Percentiles rank a stretch among this genome's conserved stretches.
Conservation (phyloP, 2,329 filamentous ascomycete genomes). For the Colletotrichum sp. region DNA sequence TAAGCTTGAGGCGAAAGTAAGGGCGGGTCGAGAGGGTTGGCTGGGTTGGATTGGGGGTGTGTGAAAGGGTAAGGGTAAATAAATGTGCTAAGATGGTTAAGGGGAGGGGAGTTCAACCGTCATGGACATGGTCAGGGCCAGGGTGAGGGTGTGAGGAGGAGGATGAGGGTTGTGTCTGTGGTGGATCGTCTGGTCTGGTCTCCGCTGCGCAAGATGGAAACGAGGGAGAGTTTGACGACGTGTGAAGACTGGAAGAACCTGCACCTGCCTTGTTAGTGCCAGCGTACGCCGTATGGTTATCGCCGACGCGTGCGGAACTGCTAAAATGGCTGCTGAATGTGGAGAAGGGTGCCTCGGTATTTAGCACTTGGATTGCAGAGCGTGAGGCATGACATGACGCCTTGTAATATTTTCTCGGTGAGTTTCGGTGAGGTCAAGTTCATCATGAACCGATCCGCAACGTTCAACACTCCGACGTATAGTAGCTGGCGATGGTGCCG, state of each 20-base stretch:
- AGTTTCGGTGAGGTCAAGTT: neutral
- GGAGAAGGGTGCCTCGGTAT: neutral
- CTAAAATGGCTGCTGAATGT: neutral
- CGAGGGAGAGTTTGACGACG: slow-evolving; percentile 11
- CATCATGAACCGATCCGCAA: neutral
- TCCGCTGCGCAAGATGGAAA: slow-evolving; percentile 7
- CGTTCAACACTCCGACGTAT: neutral
- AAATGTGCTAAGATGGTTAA: neutral
- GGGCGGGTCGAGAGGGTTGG: neutral
- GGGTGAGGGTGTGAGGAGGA: neutral
- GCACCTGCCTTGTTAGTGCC: neutral
- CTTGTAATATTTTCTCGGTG: neutral
- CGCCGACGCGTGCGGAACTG: neutral
- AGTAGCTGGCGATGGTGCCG: neutral
- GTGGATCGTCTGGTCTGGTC: slow-evolving; percentile 20
- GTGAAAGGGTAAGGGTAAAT: neutral
- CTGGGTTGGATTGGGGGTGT: neutral
- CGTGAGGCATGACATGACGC: neutral
- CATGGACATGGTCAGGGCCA: neutral
- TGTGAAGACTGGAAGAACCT: slow-evolving; percentile 11
- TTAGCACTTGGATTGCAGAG: neutral
- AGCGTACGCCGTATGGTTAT: neutral
- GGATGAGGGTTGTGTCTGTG: slow-evolving; percentile 15
- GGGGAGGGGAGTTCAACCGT: neutral
- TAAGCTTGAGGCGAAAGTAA: neutral